Evolutionary conservation across 192 early-diverging fungal genomes (phyloP).

Genomic region (Kickxella alabastrina): DNA sequence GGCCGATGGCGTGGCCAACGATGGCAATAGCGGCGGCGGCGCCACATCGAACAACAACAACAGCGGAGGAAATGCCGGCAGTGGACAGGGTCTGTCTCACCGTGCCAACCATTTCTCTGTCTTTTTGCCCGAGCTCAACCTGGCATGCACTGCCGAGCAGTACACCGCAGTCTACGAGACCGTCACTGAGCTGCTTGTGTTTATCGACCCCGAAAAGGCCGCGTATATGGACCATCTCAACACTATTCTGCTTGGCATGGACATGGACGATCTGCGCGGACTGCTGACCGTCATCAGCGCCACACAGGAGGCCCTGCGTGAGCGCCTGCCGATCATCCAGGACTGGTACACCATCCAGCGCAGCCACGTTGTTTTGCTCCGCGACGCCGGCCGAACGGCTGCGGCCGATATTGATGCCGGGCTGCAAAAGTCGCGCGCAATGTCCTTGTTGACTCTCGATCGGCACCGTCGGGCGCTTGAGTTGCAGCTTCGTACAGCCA

Average conservation of each 20-base stretch:
- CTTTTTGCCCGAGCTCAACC: conserved; percentile 68
- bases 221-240: conserved; percentile 66
- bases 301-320: conserved; percentile 44
- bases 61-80: not conserved
- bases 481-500: conserved; percentile 46
- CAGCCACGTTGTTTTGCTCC: conserved; percentile 21
- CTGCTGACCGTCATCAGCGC: conserved; percentile 39
- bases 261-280: conserved; percentile 66
- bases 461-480: conserved; percentile 45
- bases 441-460: conserved; percentile 37
- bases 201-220: conserved; percentile 74
- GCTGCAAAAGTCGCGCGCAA: conserved; percentile 22
- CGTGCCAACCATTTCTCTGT: conserved; percentile 64
- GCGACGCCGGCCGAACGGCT: conserved; percentile 13
- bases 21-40: not conserved
- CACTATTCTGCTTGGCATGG: conserved; percentile 75
- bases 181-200: conserved; percentile 74
- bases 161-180: conserved; percentile 70
- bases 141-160: conserved; percentile 73
- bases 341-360: conserved; percentile 50
- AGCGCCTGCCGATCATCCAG: conserved; percentile 42
- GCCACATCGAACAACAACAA: not conserved
- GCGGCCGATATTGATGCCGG: conserved; percentile 3
- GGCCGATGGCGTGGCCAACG: conserved; percentile 13
- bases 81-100: conserved; percentile 49